Conservation (phyloP, 257 asterid genomes). For the Misopates orontium region DNA sequence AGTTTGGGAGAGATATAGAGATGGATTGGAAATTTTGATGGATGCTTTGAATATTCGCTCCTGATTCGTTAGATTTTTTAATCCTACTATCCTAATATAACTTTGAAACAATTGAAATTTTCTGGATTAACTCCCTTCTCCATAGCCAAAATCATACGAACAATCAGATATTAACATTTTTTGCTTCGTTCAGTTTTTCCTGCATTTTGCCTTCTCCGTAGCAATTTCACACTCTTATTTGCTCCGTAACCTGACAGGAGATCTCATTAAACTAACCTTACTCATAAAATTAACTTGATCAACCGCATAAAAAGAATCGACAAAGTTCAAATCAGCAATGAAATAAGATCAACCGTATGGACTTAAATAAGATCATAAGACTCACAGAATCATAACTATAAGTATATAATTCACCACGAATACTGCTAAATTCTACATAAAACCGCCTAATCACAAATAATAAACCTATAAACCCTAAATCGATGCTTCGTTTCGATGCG, state of each 20-base stretch:
- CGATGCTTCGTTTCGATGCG: neutral
- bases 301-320: neutral
- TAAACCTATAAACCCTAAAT: neutral
- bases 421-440: neutral
- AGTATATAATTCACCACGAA: neutral
- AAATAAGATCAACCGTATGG: neutral
- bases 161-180: neutral
- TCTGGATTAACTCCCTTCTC: neutral
- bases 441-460: neutral
- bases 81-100: neutral
- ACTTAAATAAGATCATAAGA: neutral
- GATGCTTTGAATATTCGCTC: neutral
- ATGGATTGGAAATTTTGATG: neutral
- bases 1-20: no score
- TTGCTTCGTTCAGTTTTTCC: neutral
- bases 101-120: no score
- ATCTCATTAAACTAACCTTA: slow-evolving; percentile 5
- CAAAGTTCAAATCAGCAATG: neutral
- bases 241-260: neutral
- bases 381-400: neutral
- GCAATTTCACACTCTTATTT: neutral
- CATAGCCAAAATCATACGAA: neutral
- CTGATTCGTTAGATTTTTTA: neutral
- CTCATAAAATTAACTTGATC: neutral
- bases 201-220: neutral